Percentiles rank a stretch among this genome's conserved stretches.
These are phyloP conservation scores for Phytopythium ostracodes DNA, from an alignment of 352 stramenopile genomes.

Conservation along the genomic window DNA sequence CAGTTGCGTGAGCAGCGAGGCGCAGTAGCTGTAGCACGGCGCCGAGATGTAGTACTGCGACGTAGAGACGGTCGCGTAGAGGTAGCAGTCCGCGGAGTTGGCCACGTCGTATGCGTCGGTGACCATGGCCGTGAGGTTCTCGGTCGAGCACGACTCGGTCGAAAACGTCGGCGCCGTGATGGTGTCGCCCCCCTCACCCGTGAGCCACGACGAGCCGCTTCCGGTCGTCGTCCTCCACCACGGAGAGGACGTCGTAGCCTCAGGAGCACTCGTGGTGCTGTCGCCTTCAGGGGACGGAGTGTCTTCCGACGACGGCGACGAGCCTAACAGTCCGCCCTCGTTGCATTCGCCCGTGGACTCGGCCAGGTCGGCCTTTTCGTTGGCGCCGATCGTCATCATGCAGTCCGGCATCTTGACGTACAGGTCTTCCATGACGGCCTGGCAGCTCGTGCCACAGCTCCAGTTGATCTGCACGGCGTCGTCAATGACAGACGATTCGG, in stretches of 20 bases:
- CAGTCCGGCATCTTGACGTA: conserved; percentile 1
- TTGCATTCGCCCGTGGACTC: background rate
- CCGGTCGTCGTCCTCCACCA: background rate
- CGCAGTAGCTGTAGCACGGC: background rate
- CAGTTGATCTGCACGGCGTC: conserved; percentile 2
- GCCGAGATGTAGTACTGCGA: background rate
- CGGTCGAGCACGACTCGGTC: conserved; percentile 1
- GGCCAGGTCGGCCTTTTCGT: conserved; percentile 3
- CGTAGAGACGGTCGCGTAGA: background rate
- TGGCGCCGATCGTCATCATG: conserved; percentile 4
- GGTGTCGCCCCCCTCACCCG: background rate
- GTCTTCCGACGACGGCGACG: background rate
- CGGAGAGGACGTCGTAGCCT: background rate
- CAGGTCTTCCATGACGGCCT: conserved; percentile 5
- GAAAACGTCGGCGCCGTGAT: conserved; percentile 2
- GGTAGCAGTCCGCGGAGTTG: background rate
- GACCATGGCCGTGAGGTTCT: background rate
- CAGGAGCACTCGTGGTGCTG: background rate
- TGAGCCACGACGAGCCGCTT: conserved; percentile 2
- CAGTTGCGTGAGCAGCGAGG: background rate
- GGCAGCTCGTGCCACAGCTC: background rate
- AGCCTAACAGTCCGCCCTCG: background rate
- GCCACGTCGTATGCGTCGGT: background rate
- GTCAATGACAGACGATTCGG: background rate
- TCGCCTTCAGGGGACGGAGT: background rate